Base-by-base conservation (phyloP, 1,284 basidiomycete genomes). In the Erythrobasidium hasegawianum region DNA sequence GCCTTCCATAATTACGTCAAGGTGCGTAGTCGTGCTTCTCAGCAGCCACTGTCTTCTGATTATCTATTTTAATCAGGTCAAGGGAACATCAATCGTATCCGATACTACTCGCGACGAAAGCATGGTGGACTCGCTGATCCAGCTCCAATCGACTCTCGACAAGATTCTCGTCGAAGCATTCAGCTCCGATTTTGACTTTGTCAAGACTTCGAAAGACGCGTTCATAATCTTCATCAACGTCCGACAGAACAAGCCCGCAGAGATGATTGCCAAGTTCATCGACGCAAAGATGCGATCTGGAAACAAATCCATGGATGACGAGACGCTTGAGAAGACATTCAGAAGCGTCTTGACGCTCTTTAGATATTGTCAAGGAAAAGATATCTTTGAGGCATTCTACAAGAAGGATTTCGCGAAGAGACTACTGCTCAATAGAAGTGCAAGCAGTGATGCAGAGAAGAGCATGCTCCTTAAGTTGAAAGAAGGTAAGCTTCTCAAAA, bases 371-470 rank as follows among this genome's bases (percentile, higher is more conserved):
- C 85, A 88, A 62, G 79, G 79, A 67, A 80, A 80, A 69, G 79
- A 80, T 67, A 75, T 76, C 27, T 97, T 97, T 78, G 86, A 94
- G 73, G 89, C 89, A 29, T 97, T 96, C 79, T 99, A 97, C 78
- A 88, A 90, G 75, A 85, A 89, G 9, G 85, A 87, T 54, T 80
- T 98, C 59, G 90, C 94, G 18, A 96, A 91, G 80, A 84, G 95
- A 43, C 76, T 99, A 61, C 79, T 99, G 41, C 81, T 97, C 18
- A 86, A 86, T 72, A 87, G 87, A 75, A 91, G 87, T 59, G 94
- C 95, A 0, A 90, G 87, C 7, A 86, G 92, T 72, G 94, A 97
- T 75, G 87, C 93, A 73, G 95, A 99, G 80, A 85, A 86, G 72
- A 84, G 82, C 43, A 88, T 97, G 82, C 81, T 99, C 64, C 85